These are phyloP conservation scores for Boletus vinaceobasis DNA, from an alignment of 768 basidiomycete genomes.

Conservation along the genomic window DNA sequence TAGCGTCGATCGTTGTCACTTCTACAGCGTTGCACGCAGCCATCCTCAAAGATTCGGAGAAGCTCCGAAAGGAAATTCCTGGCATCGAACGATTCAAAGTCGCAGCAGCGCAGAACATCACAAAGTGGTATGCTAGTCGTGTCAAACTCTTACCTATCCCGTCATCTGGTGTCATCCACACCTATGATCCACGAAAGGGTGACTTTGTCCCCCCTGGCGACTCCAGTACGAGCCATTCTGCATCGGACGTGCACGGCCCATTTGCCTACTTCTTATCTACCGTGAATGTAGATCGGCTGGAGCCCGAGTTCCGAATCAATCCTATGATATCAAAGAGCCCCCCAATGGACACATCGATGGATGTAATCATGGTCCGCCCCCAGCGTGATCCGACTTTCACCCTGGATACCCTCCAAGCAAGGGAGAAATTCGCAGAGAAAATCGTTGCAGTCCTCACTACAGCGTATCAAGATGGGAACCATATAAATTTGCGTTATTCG, in stretches of 20 bases:
- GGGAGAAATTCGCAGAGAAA: constrained; percentile 51
- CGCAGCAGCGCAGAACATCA: constrained; percentile 74
- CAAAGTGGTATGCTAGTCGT: constrained; percentile 62
- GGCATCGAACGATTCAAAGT: constrained; percentile 84
- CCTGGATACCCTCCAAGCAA: constrained; percentile 40
- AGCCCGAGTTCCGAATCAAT: constrained; percentile 74
- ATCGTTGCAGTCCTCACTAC: constrained; percentile 50
- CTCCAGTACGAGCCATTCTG: constrained; percentile 30
- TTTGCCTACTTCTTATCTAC: constrained; percentile 86
- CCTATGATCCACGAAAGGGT: constrained; percentile 55
- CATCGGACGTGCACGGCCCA: constrained; percentile 63
- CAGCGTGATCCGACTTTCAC: constrained; percentile 49
- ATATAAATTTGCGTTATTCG: constrained; percentile 59
- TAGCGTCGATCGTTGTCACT: constrained; percentile 75
- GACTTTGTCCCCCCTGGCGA: constrained; percentile 47
- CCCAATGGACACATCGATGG: constrained; percentile 50
- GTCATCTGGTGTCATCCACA: constrained; percentile 41
- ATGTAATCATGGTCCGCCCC: constrained; percentile 77
- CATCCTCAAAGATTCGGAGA: constrained; percentile 80
- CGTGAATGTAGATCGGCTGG: constrained; percentile 81
- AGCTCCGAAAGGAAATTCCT: constrained; percentile 63
- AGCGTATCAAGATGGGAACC: constrained; percentile 79
- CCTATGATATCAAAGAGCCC: constrained; percentile 54
- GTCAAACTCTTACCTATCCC: constrained; percentile 54
- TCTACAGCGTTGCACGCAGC: constrained; percentile 85